Base-by-base conservation (phyloP, 129 eudicot species). In the Pittosporum tobira region DNA sequence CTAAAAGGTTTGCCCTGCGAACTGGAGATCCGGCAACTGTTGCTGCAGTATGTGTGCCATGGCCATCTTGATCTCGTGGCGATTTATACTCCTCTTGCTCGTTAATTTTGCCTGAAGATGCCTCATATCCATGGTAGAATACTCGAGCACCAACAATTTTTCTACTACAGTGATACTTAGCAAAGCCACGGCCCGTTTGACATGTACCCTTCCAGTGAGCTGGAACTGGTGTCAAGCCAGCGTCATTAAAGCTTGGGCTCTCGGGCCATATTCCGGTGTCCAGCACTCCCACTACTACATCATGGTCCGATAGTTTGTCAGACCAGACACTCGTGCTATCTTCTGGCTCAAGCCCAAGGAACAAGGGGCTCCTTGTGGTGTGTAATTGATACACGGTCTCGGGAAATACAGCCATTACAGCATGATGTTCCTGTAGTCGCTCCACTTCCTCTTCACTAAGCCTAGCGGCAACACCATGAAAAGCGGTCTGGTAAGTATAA, bases 191-290 rank as follows among this genome's bases (percentile, higher is more conserved):
- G 4, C 96, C 96, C 1, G 68, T 71, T 61, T 87, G 93, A 51
- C 96, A 87, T 1, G 55, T 59, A 22, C 96, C 96, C 58, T 65
- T 80, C 96, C 94, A 87, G 44, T 64, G 77, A 3, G 72, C 21
- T 8, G 96, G 94, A 27, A 74, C 45, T 0, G 66, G 25, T 5
- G 52, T 57, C 66, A 83, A 65, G 1, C 85, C 88, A 1, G 83
- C 64, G 69, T 87, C 96, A 52, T 87, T 87, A 65, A 87, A 87
- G 62, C 96, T 87, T 24, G 63, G 85, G 51, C 93, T 83, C 64
- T 87, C 96, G 15, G 96, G 96, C 96, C 95, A 87, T 50, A 87
- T 77, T 20, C 95, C 95, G 27, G 95, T 87, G 44, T 87, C 95
- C 5, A 87, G 71, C 12, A 87, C 88, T 0, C 96, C 96, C 12